phyloP scores from a whole-genome alignment of 768 basidiomycete species.

The Calvatia gigantea region DNA sequence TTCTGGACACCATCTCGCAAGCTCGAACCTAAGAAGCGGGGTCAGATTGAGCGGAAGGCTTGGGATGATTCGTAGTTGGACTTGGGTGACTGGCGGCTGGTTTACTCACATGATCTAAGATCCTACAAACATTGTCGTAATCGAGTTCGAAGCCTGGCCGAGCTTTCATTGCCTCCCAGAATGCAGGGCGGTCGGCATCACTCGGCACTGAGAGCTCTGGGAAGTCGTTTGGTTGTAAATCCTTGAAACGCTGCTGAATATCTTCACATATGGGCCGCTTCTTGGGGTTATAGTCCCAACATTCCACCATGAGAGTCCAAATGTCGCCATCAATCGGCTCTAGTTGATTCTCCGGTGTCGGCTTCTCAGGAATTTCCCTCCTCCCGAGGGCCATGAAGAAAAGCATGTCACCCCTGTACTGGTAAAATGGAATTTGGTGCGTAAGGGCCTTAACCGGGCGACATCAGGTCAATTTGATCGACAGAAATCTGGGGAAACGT shows the following conservation, averaged over 20 bases:
- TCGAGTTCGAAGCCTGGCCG: neutral
- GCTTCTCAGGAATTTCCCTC: neutral
- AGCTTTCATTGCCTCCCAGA: neutral
- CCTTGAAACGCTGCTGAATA: neutral
- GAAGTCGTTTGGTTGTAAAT: neutral
- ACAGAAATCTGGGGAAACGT: neutral
- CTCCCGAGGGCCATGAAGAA: neutral
- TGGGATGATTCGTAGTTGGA: too few species aligned
- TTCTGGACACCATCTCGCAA: too few species aligned
- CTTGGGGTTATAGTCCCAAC: neutral
- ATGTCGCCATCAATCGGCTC: neutral
- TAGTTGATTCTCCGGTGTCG: neutral
- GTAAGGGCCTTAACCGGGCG: neutral
- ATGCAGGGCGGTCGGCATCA: neutral
- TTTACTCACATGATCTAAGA: neutral
- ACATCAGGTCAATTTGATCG: neutral
- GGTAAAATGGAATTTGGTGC: neutral
- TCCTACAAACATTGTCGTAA: neutral
- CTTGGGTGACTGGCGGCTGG: too few species aligned
- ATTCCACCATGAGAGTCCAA: neutral
- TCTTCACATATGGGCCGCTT: neutral
- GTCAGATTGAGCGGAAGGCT: too few species aligned
- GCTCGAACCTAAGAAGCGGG: too few species aligned
- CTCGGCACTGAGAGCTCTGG: too few species aligned
- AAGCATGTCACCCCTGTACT: neutral